Conservation (phyloP, 331 rosid genomes). For the Stylosanthes scabra region DNA sequence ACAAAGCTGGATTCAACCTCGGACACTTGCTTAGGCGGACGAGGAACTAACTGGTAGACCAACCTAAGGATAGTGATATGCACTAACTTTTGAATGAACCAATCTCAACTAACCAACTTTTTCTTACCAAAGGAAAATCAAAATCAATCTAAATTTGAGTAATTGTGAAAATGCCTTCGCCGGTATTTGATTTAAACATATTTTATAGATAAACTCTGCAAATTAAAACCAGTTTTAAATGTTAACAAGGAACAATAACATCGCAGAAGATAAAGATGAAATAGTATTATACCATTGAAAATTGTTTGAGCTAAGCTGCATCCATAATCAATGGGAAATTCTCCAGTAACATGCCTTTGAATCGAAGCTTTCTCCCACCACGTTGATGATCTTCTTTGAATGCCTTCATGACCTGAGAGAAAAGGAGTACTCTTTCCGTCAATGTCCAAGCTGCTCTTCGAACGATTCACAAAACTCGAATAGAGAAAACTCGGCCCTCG, state of each 20-base stretch:
- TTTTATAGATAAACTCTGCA: neutral
- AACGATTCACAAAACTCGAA: slow-evolving; percentile 53
- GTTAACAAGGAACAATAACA: too few relatives aligned
- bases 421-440: slow-evolving; percentile 60
- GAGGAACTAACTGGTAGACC: too few relatives aligned
- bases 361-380: slow-evolving; percentile 53
- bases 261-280: slow-evolving; percentile 7
- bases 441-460: slow-evolving; percentile 59
- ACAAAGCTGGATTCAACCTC: too few relatives aligned
- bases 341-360: slow-evolving; percentile 58
- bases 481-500: slow-evolving; percentile 56
- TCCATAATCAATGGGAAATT: slow-evolving; percentile 68
- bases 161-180: neutral
- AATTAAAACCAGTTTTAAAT: neutral
- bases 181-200: neutral
- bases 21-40: too few relatives aligned
- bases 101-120: neutral
- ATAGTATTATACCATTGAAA: slow-evolving; percentile 62
- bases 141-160: neutral
- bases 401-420: slow-evolving; percentile 48
- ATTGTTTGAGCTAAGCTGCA: slow-evolving; percentile 88
- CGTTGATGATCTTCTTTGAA: slow-evolving; percentile 50
- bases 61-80: neutral
- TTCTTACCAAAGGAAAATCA: neutral
- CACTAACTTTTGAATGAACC: neutral